Percentiles rank a stretch among this genome's conserved stretches.
phyloP scores from a whole-genome alignment of 169 alveolate genomes.

The Cyclospora cayetanensis region DNA sequence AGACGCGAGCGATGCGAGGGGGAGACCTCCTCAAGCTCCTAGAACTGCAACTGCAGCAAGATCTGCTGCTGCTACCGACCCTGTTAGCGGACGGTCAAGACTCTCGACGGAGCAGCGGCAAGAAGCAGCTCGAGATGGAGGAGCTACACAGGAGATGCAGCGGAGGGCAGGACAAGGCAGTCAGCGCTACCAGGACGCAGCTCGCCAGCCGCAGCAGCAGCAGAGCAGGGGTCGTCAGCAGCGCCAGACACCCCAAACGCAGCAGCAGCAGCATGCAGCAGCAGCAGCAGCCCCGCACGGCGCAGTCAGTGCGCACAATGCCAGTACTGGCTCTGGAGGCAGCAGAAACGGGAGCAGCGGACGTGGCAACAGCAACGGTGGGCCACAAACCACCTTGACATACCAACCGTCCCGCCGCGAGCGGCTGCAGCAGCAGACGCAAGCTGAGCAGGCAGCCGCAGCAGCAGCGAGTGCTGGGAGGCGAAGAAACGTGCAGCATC shows the following conservation, averaged over 20 bases:
- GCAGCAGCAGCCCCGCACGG: background rate
- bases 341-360: background rate
- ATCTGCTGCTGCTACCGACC: background rate
- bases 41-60: constrained; percentile 26
- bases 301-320: too few species aligned
- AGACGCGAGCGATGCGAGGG: too few species aligned
- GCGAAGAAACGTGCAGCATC: background rate
- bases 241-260: background rate
- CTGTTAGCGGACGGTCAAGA: background rate
- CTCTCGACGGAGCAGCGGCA: background rate
- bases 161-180: background rate
- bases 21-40: too few species aligned
- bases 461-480: background rate
- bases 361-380: background rate
- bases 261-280: background rate
- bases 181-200: background rate
- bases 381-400: background rate
- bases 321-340: too few species aligned
- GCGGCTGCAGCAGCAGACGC: constrained; percentile 31
- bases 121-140: background rate
- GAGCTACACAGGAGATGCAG: background rate
- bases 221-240: background rate
- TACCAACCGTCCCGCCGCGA: constrained; percentile 20
- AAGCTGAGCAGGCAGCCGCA: background rate
- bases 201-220: background rate